These are phyloP conservation scores for Selaginella moellendorffii DNA, from an alignment of 75 land plant species.

Conservation along the genomic window DNA sequence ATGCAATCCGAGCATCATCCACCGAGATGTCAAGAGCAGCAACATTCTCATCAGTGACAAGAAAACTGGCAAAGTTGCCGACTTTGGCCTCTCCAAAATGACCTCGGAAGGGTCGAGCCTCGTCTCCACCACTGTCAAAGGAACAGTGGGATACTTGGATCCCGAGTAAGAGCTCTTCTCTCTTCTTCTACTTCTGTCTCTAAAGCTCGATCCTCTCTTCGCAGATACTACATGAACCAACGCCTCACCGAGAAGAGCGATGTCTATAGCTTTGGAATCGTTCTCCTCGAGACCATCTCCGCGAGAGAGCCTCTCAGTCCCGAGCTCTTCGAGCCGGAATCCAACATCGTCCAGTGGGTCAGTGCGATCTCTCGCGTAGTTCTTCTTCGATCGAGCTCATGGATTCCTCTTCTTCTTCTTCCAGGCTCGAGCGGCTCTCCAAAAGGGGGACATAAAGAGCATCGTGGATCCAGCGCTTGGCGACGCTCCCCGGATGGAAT, in stretches of 20 bases:
- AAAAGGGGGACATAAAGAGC: conserved; percentile 12
- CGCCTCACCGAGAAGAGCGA: not conserved
- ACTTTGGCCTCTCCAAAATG: conserved; percentile 17
- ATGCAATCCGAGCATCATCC: conserved; percentile 16
- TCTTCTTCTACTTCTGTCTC: no score
- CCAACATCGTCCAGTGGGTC: not conserved
- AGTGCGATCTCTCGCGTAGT: no score
- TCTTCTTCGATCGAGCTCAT: no score
- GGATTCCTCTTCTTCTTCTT: no score
- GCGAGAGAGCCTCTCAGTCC: not conserved
- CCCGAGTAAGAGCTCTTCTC: no score
- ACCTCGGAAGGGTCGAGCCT: not conserved
- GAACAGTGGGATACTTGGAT: conserved; percentile 5
- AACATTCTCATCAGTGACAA: conserved; percentile 16
- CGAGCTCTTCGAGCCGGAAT: not conserved
- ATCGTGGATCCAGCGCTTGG: conserved; percentile 37
- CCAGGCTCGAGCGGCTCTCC: conserved; percentile 16
- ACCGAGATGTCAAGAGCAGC: conserved; percentile 20
- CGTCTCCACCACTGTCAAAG: not conserved
- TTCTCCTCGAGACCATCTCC: not conserved
- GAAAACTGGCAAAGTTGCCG: conserved; percentile 14
- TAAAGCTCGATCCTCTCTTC: no score
- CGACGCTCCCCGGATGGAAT: conserved; percentile 31
- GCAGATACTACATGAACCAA: not conserved
- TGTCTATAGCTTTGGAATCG: not conserved